Conservation (phyloP, 305 asterid genomes). For the Solanum chacoense region DNA sequence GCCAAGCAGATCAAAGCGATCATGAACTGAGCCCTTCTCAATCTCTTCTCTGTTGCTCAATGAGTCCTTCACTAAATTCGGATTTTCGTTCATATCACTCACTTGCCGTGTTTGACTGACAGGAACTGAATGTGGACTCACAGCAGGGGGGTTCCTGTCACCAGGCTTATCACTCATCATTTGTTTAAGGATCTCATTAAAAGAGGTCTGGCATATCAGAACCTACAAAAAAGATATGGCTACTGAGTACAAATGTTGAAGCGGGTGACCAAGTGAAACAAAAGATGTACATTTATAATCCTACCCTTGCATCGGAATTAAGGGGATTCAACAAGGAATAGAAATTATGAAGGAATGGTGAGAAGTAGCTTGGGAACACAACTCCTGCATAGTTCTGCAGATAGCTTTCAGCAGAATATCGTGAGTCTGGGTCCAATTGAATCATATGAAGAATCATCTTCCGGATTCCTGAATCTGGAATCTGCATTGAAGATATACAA, state of each 20-base stretch:
- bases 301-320: slow-evolving; percentile 92
- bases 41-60: slow-evolving; percentile 31
- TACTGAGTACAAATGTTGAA: slow-evolving; percentile 8
- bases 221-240: slow-evolving; percentile 47
- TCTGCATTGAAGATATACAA: slow-evolving; percentile 33
- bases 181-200: slow-evolving; percentile 82
- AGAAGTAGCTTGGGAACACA: slow-evolving; percentile 91
- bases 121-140: slow-evolving; percentile 24
- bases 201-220: slow-evolving; percentile 83
- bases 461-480: slow-evolving; percentile 95
- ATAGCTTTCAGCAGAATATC: slow-evolving; percentile 89
- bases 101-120: slow-evolving; percentile 20
- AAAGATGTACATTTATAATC: slow-evolving; percentile 10
- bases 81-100: slow-evolving; percentile 23
- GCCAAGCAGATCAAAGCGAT: slow-evolving; percentile 68
- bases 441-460: slow-evolving; percentile 98
- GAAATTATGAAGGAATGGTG: slow-evolving; percentile 91
- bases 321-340: slow-evolving; percentile 85
- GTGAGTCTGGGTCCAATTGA: slow-evolving; percentile 84
- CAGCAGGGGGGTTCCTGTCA: slow-evolving; percentile 25
- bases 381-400: slow-evolving; percentile 68
- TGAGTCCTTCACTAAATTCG: slow-evolving; percentile 20
- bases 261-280: slow-evolving; percentile 5
- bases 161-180: slow-evolving; percentile 52
- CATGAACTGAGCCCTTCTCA: slow-evolving; percentile 42